These are phyloP conservation scores for Globisporangium acanthophoron DNA, from an alignment of 352 stramenopile genomes.

Conservation along the genomic window DNA sequence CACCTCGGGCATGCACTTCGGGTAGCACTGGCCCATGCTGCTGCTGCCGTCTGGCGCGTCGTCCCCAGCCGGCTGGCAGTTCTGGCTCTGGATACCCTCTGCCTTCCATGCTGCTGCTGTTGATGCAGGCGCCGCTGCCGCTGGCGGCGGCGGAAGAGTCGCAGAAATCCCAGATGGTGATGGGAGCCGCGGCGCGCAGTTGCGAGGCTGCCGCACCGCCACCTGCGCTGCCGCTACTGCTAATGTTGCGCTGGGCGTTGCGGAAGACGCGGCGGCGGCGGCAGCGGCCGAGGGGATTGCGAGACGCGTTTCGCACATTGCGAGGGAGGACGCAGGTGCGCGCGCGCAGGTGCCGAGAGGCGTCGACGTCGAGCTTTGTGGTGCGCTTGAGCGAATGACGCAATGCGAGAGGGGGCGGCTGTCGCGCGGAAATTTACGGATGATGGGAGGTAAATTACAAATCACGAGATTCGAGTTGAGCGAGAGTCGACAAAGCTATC, in stretches of 20 bases:
- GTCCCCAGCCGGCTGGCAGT: background rate
- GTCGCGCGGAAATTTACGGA: background rate
- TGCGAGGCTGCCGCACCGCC: constrained; percentile 16
- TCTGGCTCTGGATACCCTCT: background rate
- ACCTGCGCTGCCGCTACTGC: too few species aligned
- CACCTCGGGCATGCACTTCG: constrained; percentile 31
- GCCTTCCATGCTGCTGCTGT: background rate
- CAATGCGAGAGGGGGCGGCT: background rate
- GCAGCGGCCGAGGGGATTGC: background rate
- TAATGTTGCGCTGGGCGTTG: too few species aligned
- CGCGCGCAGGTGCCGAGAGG: too few species aligned
- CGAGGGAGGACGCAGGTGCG: too few species aligned
- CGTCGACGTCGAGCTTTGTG: background rate
- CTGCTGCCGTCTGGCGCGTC: background rate
- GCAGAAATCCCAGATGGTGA: background rate
- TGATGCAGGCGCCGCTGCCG: background rate
- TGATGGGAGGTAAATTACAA: background rate
- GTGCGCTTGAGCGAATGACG: background rate
- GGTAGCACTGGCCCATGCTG: constrained; percentile 37
- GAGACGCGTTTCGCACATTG: background rate
- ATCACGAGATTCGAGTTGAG: background rate
- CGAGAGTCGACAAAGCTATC: background rate
- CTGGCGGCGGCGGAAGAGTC: background rate
- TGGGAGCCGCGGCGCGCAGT: constrained; percentile 8
- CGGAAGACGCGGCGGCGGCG: background rate